Evolutionary conservation across 169 alveolate species (phyloP).

Genomic region (Ophryocystis elektroscirrha): DNA sequence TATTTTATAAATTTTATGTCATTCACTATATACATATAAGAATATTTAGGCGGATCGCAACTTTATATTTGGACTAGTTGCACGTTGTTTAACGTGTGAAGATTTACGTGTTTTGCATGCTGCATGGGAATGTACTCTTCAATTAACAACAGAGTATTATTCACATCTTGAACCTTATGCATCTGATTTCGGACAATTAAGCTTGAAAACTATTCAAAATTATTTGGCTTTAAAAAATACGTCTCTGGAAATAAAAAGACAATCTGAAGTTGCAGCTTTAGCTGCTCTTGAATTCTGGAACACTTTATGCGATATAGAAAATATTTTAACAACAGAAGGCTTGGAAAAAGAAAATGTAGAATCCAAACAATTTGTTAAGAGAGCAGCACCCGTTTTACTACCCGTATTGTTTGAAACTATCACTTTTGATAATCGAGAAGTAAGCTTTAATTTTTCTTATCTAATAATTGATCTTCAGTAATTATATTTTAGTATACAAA

Average conservation of each 20-base stretch:
- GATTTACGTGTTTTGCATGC: constrained; percentile 41
- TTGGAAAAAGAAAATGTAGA: constrained; percentile 9
- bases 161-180: constrained; percentile 40
- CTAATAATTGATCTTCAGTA: too few species aligned
- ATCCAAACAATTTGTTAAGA: constrained; percentile 21
- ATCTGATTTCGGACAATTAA: constrained; percentile 43
- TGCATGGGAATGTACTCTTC: constrained; percentile 52
- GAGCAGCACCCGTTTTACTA: constrained; percentile 32
- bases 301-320: constrained; percentile 49
- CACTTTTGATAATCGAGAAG: constrained; percentile 46
- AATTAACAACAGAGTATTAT: constrained; percentile 48
- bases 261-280: constrained; percentile 45
- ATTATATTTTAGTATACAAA: too few species aligned
- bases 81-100: constrained; percentile 35
- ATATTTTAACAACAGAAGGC: constrained; percentile 26
- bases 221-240: constrained; percentile 1
- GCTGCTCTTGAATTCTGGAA: constrained; percentile 63
- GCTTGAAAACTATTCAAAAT: constrained; percentile 47
- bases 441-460: too few species aligned
- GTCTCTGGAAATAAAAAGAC: too few species aligned
- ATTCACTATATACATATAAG: too few species aligned
- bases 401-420: constrained; percentile 50
- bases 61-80: constrained; percentile 24
- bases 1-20: too few species aligned
- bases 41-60: too few species aligned